A percentile compares a stretch with the other conserved stretches of the same genome.
phyloP scores from a whole-genome alignment of 75 land plant genomes.

The Pseudotsuga menziesii region DNA sequence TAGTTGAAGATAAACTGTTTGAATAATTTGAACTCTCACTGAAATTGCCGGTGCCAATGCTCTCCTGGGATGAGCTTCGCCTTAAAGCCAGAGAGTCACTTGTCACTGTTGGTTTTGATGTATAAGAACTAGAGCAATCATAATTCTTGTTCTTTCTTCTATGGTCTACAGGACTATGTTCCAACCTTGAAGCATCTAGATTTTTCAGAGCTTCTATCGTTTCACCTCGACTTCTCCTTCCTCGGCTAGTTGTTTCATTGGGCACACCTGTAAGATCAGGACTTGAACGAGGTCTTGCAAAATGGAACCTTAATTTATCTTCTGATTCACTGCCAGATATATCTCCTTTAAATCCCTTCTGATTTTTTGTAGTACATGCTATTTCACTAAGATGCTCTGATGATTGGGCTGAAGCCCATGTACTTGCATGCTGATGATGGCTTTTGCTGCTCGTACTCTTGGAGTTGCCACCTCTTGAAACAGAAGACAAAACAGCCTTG shows the following conservation, averaged over 20 bases:
- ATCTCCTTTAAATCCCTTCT: slow-evolving; percentile 26
- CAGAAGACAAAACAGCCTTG: not conserved
- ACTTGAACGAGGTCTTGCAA: slow-evolving; percentile 62
- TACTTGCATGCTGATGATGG: slow-evolving; percentile 11
- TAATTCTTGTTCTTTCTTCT: slow-evolving; percentile 37
- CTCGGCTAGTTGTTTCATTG: slow-evolving; percentile 25
- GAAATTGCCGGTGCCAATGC: slow-evolving; percentile 13
- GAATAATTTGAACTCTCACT: slow-evolving; percentile 1
- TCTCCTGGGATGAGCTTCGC: slow-evolving; percentile 31
- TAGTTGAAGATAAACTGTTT: slow-evolving; percentile 19
- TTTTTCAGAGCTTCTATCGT: slow-evolving; percentile 19
- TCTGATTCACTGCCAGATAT: slow-evolving; percentile 14
- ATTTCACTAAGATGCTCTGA: slow-evolving; percentile 13
- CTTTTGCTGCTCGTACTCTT: slow-evolving; percentile 27
- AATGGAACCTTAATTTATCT: slow-evolving; percentile 32
- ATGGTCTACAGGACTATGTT: slow-evolving; percentile 9
- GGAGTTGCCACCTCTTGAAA: slow-evolving; percentile 16
- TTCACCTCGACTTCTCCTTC: slow-evolving; percentile 22
- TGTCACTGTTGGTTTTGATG: slow-evolving; percentile 17
- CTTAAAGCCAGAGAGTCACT: slow-evolving; percentile 22
- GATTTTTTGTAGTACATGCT: slow-evolving; percentile 16
- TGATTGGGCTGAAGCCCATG: slow-evolving; percentile 18
- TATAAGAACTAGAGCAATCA: slow-evolving; percentile 19
- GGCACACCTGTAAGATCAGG: slow-evolving; percentile 56
- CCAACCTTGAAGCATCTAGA: slow-evolving; percentile 13